Conservation (phyloP, 169 alveolate genomes). For the Fabrea salina region DNA sequence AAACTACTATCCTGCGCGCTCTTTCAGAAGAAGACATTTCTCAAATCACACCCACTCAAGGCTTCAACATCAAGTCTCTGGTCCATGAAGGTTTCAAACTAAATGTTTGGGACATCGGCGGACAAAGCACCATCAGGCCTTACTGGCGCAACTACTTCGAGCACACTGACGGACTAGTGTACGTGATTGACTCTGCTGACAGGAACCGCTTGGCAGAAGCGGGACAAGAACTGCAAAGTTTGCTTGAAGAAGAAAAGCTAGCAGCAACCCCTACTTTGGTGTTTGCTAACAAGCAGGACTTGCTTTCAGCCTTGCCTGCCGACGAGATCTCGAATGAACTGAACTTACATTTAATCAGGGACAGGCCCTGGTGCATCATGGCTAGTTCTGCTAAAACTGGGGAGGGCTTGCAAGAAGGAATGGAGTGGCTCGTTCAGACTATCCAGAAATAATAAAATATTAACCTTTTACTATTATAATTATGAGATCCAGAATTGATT, state of each 20-base stretch:
- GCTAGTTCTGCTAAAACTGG: conserved; percentile 91
- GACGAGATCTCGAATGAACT: conserved; percentile 67
- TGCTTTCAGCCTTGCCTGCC: conserved; percentile 76
- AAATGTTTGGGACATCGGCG: conserved; percentile 91
- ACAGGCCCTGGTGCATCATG: conserved; percentile 83
- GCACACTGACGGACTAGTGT: conserved; percentile 85
- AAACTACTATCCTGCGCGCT: conserved; percentile 81
- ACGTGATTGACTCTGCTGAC: conserved; percentile 89
- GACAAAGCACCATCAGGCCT: conserved; percentile 84
- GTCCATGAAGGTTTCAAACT: conserved; percentile 81
- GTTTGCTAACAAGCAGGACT: conserved; percentile 87
- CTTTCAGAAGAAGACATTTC: conserved; percentile 75
- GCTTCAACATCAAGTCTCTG: conserved; percentile 83
- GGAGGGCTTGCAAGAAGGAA: conserved; percentile 87
- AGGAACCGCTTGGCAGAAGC: conserved; percentile 78
- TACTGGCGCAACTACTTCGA: conserved; percentile 88
- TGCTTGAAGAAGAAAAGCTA: conserved; percentile 80
- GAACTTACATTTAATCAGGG: conserved; percentile 65
- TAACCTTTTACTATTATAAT: no score
- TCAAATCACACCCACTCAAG: conserved; percentile 83
- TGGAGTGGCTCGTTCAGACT: conserved; percentile 78
- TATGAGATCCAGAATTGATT: no score
- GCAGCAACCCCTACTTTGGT: conserved; percentile 79
- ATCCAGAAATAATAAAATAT: conserved; percentile 24
- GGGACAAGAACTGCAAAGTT: conserved; percentile 74